phyloP scores from a whole-genome alignment of 371 early-diverging fungal species.

The Furculomyces boomerangus region DNA sequence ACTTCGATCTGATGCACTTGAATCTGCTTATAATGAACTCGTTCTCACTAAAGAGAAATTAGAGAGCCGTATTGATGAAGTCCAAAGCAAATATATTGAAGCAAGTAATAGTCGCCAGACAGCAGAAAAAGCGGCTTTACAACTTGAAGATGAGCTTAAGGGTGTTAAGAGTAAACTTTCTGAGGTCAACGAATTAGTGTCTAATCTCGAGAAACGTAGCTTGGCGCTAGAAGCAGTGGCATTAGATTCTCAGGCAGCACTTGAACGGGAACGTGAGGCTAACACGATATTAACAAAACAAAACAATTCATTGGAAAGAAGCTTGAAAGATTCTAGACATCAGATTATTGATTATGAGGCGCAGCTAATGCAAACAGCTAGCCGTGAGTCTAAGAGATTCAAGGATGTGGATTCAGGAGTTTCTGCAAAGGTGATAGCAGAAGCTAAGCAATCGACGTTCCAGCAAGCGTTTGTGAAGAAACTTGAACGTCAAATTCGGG shows the following conservation, averaged over 20 bases:
- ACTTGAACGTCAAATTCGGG: slow-evolving; percentile 57
- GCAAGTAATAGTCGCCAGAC: slow-evolving; percentile 37
- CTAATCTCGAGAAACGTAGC: slow-evolving; percentile 27
- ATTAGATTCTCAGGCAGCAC: slow-evolving; percentile 32
- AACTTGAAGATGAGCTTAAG: slow-evolving; percentile 48
- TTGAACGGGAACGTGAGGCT: slow-evolving; percentile 42
- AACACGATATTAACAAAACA: slow-evolving; percentile 41
- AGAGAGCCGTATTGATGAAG: slow-evolving; percentile 53
- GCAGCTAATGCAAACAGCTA: slow-evolving; percentile 26
- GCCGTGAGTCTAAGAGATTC: slow-evolving; percentile 30
- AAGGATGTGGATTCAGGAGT: neutral
- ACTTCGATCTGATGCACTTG: slow-evolving; percentile 9
- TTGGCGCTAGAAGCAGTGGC: slow-evolving; percentile 22
- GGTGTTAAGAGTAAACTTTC: slow-evolving; percentile 35
- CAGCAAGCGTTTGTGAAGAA: slow-evolving; percentile 33
- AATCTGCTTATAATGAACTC: slow-evolving; percentile 25
- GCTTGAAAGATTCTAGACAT: slow-evolving; percentile 48
- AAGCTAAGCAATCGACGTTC: slow-evolving; percentile 8
- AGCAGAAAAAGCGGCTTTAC: slow-evolving; percentile 40
- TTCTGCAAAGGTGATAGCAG: neutral
- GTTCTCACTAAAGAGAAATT: slow-evolving; percentile 43
- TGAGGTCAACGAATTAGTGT: slow-evolving; percentile 35
- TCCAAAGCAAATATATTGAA: slow-evolving; percentile 41
- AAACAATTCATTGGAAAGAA: slow-evolving; percentile 46
- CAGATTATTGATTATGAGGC: slow-evolving; percentile 57